Conservation (phyloP, 2,329 filamentous ascomycete species). For the Nemania sp. region DNA sequence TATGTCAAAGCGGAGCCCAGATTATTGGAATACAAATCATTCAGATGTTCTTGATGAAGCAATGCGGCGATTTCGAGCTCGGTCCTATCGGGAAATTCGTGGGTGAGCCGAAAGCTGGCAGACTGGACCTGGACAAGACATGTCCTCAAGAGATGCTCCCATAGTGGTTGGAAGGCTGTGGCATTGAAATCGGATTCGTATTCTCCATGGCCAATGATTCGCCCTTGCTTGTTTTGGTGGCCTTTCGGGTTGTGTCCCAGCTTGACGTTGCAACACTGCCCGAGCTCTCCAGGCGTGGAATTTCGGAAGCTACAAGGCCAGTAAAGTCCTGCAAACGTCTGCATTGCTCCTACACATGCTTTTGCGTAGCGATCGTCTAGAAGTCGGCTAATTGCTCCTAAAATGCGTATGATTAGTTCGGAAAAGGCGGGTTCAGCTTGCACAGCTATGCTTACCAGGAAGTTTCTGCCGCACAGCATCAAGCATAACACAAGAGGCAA, state of each 20-base stretch:
- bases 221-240: constrained; percentile 40
- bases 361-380: constrained; percentile 39
- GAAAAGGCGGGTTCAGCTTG: not conserved
- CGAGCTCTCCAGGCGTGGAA: constrained; percentile 31
- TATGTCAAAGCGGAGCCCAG: constrained; percentile 35
- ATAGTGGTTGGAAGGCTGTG: constrained; percentile 31
- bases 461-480: constrained; percentile 40
- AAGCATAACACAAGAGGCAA: constrained; percentile 41
- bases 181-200: constrained; percentile 37
- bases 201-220: constrained; percentile 40
- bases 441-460: constrained; percentile 27
- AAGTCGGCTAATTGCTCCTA: constrained; percentile 38
- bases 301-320: constrained; percentile 39
- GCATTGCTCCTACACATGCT: constrained; percentile 36
- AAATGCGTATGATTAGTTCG: not conserved
- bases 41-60: constrained; percentile 38
- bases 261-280: constrained; percentile 39
- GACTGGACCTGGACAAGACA: constrained; percentile 36
- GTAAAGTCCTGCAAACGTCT: constrained; percentile 38
- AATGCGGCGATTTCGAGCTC: constrained; percentile 38
- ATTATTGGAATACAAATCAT: constrained; percentile 38
- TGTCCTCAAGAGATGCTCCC: constrained; percentile 37
- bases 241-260: constrained; percentile 41
- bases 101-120: constrained; percentile 35
- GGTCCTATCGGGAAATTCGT: constrained; percentile 35